phyloP scores from a whole-genome alignment of 2,329 filamentous ascomycete species.

The Xylariomycetidae sp. region DNA sequence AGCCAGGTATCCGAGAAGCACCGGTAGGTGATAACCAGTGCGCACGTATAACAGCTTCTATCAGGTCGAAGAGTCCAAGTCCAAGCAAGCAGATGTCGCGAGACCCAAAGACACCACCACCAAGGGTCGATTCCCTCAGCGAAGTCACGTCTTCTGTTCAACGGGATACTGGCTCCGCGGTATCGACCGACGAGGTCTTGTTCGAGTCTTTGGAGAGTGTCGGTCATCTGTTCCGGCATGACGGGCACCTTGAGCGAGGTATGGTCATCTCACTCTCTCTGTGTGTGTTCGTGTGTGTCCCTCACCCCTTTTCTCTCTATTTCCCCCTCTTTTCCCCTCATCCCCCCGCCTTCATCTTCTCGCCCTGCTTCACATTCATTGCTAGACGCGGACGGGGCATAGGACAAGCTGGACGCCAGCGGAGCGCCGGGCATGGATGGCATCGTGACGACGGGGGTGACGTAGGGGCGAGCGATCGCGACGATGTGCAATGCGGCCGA shows the following conservation, averaged over 20 bases:
- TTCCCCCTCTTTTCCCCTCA: too few species aligned
- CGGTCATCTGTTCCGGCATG: constrained; percentile 71
- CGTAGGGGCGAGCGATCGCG: constrained; percentile 54
- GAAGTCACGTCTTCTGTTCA: constrained; percentile 46
- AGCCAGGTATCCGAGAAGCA: background rate
- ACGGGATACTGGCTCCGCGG: constrained; percentile 64
- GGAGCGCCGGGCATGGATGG: constrained; percentile 18
- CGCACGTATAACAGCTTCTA: constrained; percentile 34
- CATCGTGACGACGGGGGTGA: constrained; percentile 36
- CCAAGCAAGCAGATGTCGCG: constrained; percentile 33
- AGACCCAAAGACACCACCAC: constrained; percentile 38
- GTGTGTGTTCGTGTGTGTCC: too few species aligned
- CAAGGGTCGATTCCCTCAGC: constrained; percentile 18
- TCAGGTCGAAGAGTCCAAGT: constrained; percentile 50
- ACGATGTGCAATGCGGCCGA: constrained; percentile 71
- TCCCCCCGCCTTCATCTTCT: too few species aligned
- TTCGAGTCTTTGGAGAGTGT: constrained; percentile 78
- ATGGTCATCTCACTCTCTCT: too few species aligned
- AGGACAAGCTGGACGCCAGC: constrained; percentile 30
- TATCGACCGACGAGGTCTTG: constrained; percentile 56
- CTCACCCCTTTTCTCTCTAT: too few species aligned
- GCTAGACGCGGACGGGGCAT: constrained; percentile 47
- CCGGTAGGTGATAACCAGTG: constrained; percentile 5
- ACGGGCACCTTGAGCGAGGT: constrained; percentile 62
- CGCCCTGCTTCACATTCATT: too few species aligned